Evolutionary conservation across 805 yeast genomes (phyloP), one percentile per base, ranked within the genome.

Genomic region (Lipomyces anomalus): DNA sequence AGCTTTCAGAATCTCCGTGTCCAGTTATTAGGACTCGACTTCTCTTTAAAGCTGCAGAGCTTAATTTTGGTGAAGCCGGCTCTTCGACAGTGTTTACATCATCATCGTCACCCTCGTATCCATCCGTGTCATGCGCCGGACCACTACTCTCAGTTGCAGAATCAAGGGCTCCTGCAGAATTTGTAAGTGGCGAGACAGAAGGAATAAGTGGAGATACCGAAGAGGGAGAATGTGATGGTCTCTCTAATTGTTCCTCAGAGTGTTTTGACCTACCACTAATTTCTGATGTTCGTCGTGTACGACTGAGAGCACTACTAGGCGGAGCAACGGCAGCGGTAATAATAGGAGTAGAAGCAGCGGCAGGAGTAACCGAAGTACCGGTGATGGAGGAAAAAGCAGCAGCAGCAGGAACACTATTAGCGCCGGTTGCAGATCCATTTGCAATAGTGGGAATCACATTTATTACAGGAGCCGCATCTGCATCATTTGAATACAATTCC

Each of bases 11-110:
- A 37, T 7, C 47, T 38, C 16, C 44, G 47, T 9, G 58, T 46
- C 32, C 47, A 43, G 30, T 6, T 44, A 28, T 17, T 47, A 43
- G 41, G 48, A 38, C 22, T 44, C 43, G 42, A 21, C 20, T 40
- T 51, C 41, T 34, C 9, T 44, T 33, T 3, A 40, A 21, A 41
- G 49, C n/a, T 32, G 18, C n/a, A 45, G 7, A 13, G 30, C 5
- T 40, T 48, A 16, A 41, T 41, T 11, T 37, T 35, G 29, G 34
- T 22, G 40, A 3, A 23, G 16, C 39, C 39, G 20, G 16, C 9
- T 35, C 39, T 5, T 35, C 21, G 16, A 6, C 24, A 7, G 39
- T 16, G 39, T 23, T 7, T n/a, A 6, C 21, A 16, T 13, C 39
- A 9, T 7, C 11, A 28, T 35, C 39, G 30, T 26, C 30, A 13